Evolutionary conservation across 148 eudicot genomes (phyloP).

Genomic region (Suaeda aralocaspica): DNA sequence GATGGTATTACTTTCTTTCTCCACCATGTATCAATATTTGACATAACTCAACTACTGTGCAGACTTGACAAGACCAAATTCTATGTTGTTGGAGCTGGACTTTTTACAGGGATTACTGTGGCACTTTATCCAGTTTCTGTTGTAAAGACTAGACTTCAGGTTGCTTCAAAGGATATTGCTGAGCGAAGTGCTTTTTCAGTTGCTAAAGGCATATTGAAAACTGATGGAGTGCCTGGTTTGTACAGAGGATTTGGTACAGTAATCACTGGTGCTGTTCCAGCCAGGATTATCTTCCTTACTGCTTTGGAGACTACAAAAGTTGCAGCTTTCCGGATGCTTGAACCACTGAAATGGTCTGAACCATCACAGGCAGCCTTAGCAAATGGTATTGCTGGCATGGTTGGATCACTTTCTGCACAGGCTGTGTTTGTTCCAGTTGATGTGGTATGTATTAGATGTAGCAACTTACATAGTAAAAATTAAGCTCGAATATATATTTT

Average conservation of each 20-base stretch:
- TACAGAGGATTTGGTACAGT: constrained; percentile 99
- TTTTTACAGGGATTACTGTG: constrained; percentile 84
- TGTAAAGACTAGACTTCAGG: constrained; percentile 90
- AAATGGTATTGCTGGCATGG: constrained; percentile 93
- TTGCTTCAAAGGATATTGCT: constrained; percentile 64
- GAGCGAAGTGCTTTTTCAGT: constrained; percentile 76
- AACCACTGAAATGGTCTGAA: constrained; percentile 79
- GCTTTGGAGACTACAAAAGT: constrained; percentile 93
- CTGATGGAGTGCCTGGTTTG: constrained; percentile 91
- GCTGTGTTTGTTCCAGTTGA: constrained; percentile 96
- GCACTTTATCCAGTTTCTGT: constrained; percentile 91
- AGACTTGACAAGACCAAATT: constrained; percentile 98
- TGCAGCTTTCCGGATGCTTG: constrained; percentile 68
- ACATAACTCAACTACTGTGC: constrained; percentile 28
- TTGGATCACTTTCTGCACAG: constrained; percentile 78
- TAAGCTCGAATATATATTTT: too few relatives aligned
- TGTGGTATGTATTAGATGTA: constrained; percentile 53
- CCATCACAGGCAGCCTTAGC: constrained; percentile 92
- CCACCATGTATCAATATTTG: not conserved
- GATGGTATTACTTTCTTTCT: not conserved
- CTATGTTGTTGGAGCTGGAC: constrained; percentile 95
- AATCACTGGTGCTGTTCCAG: constrained; percentile 85
- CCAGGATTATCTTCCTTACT: constrained; percentile 86
- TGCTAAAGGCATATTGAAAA: constrained; percentile 59
- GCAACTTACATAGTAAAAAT: too few relatives aligned